Base-by-base conservation (phyloP, 176 grass and related monocot species). In the Luzula sylvatica region DNA sequence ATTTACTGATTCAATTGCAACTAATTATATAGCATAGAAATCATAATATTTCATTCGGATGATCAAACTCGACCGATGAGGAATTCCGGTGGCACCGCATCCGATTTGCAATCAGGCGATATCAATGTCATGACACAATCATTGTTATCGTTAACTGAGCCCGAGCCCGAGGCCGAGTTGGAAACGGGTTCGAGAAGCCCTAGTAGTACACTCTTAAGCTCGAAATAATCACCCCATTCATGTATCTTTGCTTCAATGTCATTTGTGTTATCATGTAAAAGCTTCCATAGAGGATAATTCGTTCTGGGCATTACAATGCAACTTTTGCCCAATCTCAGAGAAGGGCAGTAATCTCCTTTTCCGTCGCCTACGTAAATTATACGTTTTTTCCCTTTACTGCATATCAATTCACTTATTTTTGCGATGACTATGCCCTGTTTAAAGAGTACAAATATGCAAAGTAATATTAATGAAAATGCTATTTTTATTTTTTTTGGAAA, bases 261-360 rank as follows among this genome's bases (percentile, higher is more conserved):
- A 42, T 57, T 15, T 5, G 35, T 21, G 18, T 66, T 57, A 3
- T 8, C 46, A 55, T 54, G 27, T 9, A 74, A 65, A 46, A 66
- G 71, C 42, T 32, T 59, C 60, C 59, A 74, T 1, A 74, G 13
- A 26, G 60, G 38, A 39, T 55, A 74, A 42, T 50, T 41, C 44
- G 65, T 74, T 54, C 71, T 25, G 11, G 71, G 60, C 71, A 74
- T 74, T 51, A 74, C 12, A 55, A 18, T 56, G 39, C 65, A 58
- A 5, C 20, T 30, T 54, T 19, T 35, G 35, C 5, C 38, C 19
- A 74, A 26, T 18, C 25, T 56, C 14, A 65, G 50, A 0, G 70
- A 65, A 22, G 59, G 70, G 14, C 70, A 74, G 17, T 74, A 74
- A 35, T 74, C 59, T 56, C 70, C 70, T 26, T 74, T 65, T 13